Percentiles rank a stretch among this genome's conserved stretches.
Evolutionary conservation across 352 stramenopile genomes (phyloP).

Genomic region (Globisporangium paddicum): DNA sequence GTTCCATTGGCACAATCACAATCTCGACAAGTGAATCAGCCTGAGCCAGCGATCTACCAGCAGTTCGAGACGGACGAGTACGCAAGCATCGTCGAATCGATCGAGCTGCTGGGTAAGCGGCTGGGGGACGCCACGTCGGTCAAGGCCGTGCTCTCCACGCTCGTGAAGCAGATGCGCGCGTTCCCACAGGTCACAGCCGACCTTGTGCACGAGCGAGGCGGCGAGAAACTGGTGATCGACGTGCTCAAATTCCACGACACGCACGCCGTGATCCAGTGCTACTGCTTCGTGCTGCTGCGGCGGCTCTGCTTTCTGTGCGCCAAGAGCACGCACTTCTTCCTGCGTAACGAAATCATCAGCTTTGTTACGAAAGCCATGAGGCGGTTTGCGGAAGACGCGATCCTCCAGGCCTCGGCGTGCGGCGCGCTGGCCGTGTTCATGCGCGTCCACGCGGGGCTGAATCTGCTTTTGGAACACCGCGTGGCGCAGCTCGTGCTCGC

Average conservation of each 20-base stretch:
- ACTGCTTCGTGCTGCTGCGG: conserved; percentile 67
- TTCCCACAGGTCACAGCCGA: conserved; percentile 61
- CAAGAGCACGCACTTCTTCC: conserved; percentile 51
- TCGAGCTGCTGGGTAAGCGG: conserved; percentile 42
- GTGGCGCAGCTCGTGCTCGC: conserved; percentile 58
- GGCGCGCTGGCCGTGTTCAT: conserved; percentile 75
- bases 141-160: conserved; percentile 58
- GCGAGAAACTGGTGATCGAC: conserved; percentile 48
- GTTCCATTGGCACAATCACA: neutral
- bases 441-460: conserved; percentile 39
- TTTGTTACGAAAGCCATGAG: conserved; percentile 53
- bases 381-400: conserved; percentile 68
- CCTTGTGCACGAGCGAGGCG: conserved; percentile 37
- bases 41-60: neutral
- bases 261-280: conserved; percentile 80
- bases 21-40: neutral
- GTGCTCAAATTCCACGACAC: conserved; percentile 51
- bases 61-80: conserved; percentile 31
- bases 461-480: conserved; percentile 44
- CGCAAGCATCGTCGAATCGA: conserved; percentile 31
- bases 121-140: conserved; percentile 35
- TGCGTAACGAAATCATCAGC: conserved; percentile 48
- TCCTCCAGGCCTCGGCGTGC: conserved; percentile 73
- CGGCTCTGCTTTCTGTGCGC: conserved; percentile 69
- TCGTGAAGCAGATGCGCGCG: conserved; percentile 79